Evolutionary conservation across 192 early-diverging fungal genomes (phyloP).

Genomic region (Nowakowskiella sp.): DNA sequence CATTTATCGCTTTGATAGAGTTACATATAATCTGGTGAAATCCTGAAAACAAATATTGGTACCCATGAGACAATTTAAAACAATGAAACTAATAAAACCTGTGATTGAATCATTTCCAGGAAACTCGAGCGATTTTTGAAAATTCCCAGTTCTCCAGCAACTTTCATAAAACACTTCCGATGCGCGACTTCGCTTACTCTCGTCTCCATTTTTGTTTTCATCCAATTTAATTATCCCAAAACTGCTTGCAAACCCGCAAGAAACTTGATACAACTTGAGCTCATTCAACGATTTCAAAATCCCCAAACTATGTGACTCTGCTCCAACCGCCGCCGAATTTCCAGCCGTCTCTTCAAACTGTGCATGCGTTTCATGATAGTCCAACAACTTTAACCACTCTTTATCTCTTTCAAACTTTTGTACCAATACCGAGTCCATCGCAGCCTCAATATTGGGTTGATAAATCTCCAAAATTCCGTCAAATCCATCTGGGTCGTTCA

Average conservation of each 20-base stretch:
- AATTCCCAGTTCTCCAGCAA: constrained; percentile 19
- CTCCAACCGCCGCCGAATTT: neutral
- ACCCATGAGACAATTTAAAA: no score
- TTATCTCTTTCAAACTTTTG: constrained; percentile 17
- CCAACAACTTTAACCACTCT: constrained; percentile 16
- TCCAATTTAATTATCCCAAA: constrained; percentile 17
- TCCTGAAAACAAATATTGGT: no score
- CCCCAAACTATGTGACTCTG: constrained; percentile 1
- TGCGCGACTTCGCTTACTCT: neutral
- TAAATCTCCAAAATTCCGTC: constrained; percentile 16
- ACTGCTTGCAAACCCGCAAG: neutral
- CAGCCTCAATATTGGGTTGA: neutral
- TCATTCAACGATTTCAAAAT: constrained; percentile 17
- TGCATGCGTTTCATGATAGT: constrained; percentile 12
- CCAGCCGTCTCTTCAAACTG: no score
- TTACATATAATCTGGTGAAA: no score
- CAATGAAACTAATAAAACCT: neutral
- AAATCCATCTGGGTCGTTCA: constrained; percentile 29
- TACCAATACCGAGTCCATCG: neutral
- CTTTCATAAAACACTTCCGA: constrained; percentile 21
- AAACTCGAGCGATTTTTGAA: neutral
- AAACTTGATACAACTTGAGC: neutral
- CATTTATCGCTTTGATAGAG: no score
- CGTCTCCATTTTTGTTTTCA: constrained; percentile 7
- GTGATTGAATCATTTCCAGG: neutral